A percentile compares a stretch with the other conserved stretches of the same genome.
Conservation (phyloP, 257 asterid genomes). For the Ocimum tenuiflorum region DNA sequence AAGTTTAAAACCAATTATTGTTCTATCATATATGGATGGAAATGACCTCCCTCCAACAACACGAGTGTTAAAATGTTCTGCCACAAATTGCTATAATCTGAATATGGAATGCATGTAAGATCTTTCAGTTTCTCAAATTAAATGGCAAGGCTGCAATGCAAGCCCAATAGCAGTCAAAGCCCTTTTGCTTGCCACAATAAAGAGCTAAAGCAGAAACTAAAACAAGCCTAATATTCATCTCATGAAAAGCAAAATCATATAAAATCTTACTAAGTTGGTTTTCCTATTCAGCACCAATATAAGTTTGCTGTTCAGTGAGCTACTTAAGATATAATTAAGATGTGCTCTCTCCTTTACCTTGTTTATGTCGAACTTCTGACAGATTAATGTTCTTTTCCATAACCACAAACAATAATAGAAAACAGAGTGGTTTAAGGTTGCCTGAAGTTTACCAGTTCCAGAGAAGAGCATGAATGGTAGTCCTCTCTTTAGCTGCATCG, state of each 20-base stretch:
- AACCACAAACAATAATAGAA: background rate
- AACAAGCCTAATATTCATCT: background rate
- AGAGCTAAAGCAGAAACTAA: background rate
- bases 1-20: constrained; percentile 7
- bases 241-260: background rate
- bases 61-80: background rate
- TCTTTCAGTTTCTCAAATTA: background rate
- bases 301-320: background rate
- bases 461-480: constrained; percentile 90
- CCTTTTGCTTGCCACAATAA: background rate
- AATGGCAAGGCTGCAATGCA: background rate
- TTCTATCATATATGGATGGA: background rate
- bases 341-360: constrained; percentile 2
- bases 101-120: background rate
- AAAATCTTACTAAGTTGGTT: background rate
- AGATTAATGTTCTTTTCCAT: background rate
- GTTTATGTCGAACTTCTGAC: background rate
- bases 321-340: background rate
- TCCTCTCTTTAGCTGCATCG: constrained; percentile 70
- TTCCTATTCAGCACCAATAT: background rate
- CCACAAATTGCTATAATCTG: background rate
- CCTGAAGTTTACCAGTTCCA: constrained; percentile 81
- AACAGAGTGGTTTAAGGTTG: background rate
- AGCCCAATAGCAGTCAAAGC: constrained; percentile 5
- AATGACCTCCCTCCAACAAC: background rate